Base-by-base conservation (phyloP, 129 eudicot species). In the Oenanthe sinensis region DNA sequence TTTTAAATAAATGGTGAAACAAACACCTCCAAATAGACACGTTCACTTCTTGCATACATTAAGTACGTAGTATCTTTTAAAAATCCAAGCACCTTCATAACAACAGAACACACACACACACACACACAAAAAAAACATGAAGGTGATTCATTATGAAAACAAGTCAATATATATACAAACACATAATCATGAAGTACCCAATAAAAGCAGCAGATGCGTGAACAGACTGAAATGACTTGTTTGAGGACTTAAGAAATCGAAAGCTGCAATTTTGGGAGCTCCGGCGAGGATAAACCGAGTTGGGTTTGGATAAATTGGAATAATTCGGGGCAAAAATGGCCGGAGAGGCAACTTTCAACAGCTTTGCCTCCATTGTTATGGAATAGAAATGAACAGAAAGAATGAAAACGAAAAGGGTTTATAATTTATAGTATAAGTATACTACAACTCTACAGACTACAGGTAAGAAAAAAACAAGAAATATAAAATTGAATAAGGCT, bases 281-380 rank as follows among this genome's bases (percentile, higher is more conserved):
- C 75, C 48, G 82, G 60, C 45, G 74, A 79, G 91, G 60, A 68
- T 65, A 30, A 62, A 65, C 30, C 58, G 67, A 71, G 46, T 20
- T 48, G 83, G 85, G 85, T 60, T 16, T 82, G 14, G 77, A 78
- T 74, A 75, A 54, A 62, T 80, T 75, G 75, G 87, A 30, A 67
- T 67, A 67, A 4, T 67, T 71, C 62, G 16, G 45, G 30, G 79
- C 68, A 20, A 77, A 45, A 52, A 76, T 40, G 81, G 88, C 52
- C 60, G 89, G 75, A 45, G 84, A 80, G 30, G 87, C 75, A 52
- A 76, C 68, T 45, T 82, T 80, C 76, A 79, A 84, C 43, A 90
- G 85, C 80, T 85, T 87, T 20, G 90, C 82, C 80, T 90, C 96
- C 97, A 92, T 92, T 80, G 33, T 24, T 8, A n/a, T 8, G 3